Base-by-base conservation (phyloP, 495 filamentous ascomycete species). In the Astrothelium subdiscretum region DNA sequence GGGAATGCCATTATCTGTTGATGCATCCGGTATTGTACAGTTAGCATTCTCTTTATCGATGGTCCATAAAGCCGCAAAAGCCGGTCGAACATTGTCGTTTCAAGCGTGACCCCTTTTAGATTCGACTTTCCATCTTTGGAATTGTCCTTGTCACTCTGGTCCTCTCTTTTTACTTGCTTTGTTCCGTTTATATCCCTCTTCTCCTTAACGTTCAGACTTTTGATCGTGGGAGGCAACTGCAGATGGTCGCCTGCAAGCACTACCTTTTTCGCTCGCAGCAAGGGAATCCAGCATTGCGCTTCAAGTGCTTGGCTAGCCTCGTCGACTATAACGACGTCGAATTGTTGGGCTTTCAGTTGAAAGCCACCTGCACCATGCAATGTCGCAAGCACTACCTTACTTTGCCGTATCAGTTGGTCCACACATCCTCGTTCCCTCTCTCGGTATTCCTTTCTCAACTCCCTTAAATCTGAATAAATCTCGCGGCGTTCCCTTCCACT, bases 21-120 rank as follows among this genome's bases (percentile, higher is more conserved):
- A 73, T 99, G 92, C 94, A 99, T 99, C 10, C 94, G 89, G 73
- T 99, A 99, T 76, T 99, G 94, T 1, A 89, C 96, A n/a, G 89
- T 97, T 12, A 97, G 80, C 87, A 97, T 94, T 27, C 87, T 78
- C 77, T 97, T 99, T 73, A 99, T 89, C 0, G 74, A 77, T 2
- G 85, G 73, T 1, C 94, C 95, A 69, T 99, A 89, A 2, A 97
- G 77, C 5, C 78, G 78, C 22, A 99, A 79, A 22, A 99, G 78
- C 27, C 94, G 80, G 70, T 96, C 92, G 71, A 99, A 99, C 4
- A 99, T 78, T 0, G 94, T 97, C 1, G 79, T 87, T 69, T 95
- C 91, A 0, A 99, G 81, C 1, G 83, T 86, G 31, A 81, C 74
- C 0, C 52, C 48, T 59, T 65, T 66, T 66, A 67, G 63, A 60